Conservation (phyloP, 768 basidiomycete genomes). For the Tulasnella sp. region DNA sequence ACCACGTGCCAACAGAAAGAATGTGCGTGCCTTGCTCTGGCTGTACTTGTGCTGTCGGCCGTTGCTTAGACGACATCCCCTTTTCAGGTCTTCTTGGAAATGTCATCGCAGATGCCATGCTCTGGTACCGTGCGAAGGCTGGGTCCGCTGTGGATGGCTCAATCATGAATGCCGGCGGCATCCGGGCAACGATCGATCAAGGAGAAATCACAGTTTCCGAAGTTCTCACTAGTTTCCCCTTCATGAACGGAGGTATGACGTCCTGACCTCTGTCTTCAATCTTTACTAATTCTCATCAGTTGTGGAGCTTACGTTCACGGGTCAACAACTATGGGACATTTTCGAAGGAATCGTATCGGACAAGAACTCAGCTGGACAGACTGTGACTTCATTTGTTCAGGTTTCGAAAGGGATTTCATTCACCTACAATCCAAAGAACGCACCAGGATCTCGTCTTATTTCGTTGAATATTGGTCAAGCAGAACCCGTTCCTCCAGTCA, state of each 20-base stretch:
- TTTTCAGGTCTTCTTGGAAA: conserved; percentile 29
- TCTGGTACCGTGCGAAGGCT: conserved; percentile 26
- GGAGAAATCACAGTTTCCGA: conserved; percentile 29
- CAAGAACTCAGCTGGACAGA: conserved; percentile 10
- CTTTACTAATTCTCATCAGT: too few relatives aligned
- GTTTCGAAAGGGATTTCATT: conserved; percentile 28
- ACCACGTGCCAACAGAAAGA: conserved; percentile 32
- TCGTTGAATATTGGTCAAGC: conserved; percentile 18
- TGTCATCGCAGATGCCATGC: conserved; percentile 33
- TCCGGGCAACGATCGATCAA: conserved; percentile 31
- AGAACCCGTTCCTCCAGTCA: conserved; percentile 9
- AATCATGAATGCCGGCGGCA: conserved; percentile 34
- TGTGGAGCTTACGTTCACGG: conserved; percentile 32
- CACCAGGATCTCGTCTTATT: conserved; percentile 20
- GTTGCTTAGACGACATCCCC: not conserved
- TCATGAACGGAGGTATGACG: too few relatives aligned
- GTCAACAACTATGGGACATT: conserved; percentile 31
- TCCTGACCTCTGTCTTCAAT: too few relatives aligned
- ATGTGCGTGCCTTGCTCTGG: conserved; percentile 20
- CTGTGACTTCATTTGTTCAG: conserved; percentile 33
- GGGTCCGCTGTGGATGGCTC: conserved; percentile 24
- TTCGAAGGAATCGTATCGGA: conserved; percentile 29
- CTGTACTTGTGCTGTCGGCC: not conserved
- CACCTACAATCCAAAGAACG: conserved; percentile 20
- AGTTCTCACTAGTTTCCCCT: conserved; percentile 33